These are phyloP conservation scores for Candida ipomoeae DNA, from an alignment of 805 yeast genomes.

Conservation along the genomic window DNA sequence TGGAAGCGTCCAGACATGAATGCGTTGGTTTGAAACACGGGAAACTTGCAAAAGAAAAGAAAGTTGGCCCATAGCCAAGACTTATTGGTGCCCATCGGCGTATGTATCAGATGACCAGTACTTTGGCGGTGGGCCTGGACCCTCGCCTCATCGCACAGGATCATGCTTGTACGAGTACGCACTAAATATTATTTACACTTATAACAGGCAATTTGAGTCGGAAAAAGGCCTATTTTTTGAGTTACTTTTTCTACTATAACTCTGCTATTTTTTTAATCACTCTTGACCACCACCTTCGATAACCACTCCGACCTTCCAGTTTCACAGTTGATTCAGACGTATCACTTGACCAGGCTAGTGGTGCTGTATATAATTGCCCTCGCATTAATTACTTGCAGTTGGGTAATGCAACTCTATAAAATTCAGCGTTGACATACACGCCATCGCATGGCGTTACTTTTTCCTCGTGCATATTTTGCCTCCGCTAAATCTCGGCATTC, in stretches of 20 bases:
- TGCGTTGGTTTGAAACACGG: too few species aligned
- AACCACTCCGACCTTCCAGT: background rate
- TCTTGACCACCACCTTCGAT: too few species aligned
- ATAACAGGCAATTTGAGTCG: background rate
- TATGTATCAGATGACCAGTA: background rate
- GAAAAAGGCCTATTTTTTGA: background rate
- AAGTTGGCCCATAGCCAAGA: too few species aligned
- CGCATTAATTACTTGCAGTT: slow-evolving; percentile 2
- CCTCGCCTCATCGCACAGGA: background rate
- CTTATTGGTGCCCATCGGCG: background rate
- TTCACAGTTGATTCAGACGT: background rate
- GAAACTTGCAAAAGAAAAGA: too few species aligned
- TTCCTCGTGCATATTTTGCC: background rate
- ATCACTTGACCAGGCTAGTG: background rate
- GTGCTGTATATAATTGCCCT: background rate
- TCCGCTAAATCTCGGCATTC: background rate
- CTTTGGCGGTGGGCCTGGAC: background rate
- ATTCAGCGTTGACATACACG: background rate
- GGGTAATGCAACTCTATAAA: background rate
- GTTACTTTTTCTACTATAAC: background rate
- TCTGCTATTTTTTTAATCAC: background rate
- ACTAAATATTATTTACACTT: background rate
- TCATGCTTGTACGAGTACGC: background rate
- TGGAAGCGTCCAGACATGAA: too few species aligned
- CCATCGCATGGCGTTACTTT: background rate